phyloP scores from a whole-genome alignment of 345 rosid genomes.

The Geranium brycei region DNA sequence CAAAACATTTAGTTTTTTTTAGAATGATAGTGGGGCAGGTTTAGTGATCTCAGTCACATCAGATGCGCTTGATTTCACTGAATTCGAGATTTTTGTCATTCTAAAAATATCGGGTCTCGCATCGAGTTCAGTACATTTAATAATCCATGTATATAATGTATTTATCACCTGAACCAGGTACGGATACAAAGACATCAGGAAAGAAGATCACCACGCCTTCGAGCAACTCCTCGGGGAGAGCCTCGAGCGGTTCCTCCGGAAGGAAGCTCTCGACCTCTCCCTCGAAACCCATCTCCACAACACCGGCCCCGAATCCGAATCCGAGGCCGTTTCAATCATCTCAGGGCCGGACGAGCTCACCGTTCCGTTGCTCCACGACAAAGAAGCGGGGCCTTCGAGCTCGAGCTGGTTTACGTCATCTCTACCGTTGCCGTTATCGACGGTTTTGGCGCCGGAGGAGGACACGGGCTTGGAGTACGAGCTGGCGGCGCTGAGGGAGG shows the following conservation, averaged over 20 bases:
- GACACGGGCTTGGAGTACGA: slow-evolving; percentile 7
- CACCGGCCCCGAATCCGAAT: too few relatives aligned
- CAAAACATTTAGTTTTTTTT: too few relatives aligned
- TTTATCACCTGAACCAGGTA: slow-evolving; percentile 9
- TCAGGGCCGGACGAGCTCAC: neutral
- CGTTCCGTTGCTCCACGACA: neutral
- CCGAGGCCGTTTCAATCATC: neutral
- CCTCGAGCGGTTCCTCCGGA: slow-evolving; percentile 13
- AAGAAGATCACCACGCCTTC: slow-evolving; percentile 12
- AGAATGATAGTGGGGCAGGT: too few relatives aligned
- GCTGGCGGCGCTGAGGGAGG: slow-evolving; percentile 9
- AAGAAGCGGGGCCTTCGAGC: too few relatives aligned
- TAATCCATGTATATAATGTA: too few relatives aligned
- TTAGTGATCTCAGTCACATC: too few relatives aligned
- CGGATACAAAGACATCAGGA: slow-evolving; percentile 17
- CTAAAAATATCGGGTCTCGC: too few relatives aligned
- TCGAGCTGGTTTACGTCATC: too few relatives aligned
- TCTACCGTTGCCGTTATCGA: neutral
- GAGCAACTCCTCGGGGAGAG: slow-evolving; percentile 12
- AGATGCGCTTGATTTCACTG: too few relatives aligned
- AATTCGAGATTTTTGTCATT: too few relatives aligned
- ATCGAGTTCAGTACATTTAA: too few relatives aligned
- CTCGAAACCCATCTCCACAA: neutral
- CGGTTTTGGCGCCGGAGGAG: neutral
- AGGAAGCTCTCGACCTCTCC: neutral